Base-by-base conservation (phyloP, 345 rosid genomes). In the Nephelium lappaceum region DNA sequence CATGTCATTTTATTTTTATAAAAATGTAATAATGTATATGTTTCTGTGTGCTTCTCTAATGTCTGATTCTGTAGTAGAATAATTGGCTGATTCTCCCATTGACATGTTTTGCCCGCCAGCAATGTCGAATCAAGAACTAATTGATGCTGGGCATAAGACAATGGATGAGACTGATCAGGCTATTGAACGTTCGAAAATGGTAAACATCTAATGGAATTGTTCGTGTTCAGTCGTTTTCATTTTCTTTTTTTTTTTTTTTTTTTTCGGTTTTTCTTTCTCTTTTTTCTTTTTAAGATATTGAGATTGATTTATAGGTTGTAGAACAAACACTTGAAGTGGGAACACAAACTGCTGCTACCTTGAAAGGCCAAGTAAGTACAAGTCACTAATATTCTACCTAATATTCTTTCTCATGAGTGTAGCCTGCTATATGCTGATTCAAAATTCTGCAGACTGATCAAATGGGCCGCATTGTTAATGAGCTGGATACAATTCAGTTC, bases 131-230 rank as follows among this genome's bases (percentile, higher is more conserved):
- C 98, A 96, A 87, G 92, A 96, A 81, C 98, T 94, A 70, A 70
- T 96, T 39, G 84, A 84, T 89, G 91, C 92, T 78, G 98, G 99
- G 74, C 84, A 1, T 77, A 86, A 92, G 84, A 89, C 90, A 80
- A 94, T 94, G 97, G 95, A 96, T 84, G 98, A 96, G 85, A 94
- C 99, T 45, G 99, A 96, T 86, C 99, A 94, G 78, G 95, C 83
- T 77, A 93, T 96, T 78, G 94, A 96, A 78, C 98, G 98, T 78
- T 89, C 99, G 41, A 93, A 96, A 83, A 88, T 91, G 93, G 98
- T 89, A 78, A 79, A 67, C 14, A 14, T 42, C 55, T 63, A 53
- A 57, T 55, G 43, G 53, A 64, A 36, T 39, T 61, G 63, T 62
- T 78, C 62, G 21, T 27, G 72, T 55, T 70, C 41, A 73, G 36